Conservation (phyloP, 2,329 filamentous ascomycete genomes). For the Alternaria infectoria region DNA sequence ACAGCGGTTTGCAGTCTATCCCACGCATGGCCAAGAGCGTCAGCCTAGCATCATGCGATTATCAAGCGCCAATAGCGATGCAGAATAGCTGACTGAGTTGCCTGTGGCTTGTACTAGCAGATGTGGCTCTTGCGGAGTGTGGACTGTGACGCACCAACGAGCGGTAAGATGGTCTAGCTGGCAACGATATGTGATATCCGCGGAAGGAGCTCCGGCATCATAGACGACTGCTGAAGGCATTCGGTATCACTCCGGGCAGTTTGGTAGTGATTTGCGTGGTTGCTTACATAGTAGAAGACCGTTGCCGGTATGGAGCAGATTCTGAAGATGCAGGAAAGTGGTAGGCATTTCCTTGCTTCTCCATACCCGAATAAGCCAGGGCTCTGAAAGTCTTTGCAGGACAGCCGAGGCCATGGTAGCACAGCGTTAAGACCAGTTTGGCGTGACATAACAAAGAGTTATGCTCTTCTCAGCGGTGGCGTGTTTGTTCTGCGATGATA, state of each 20-base stretch:
- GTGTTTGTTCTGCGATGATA: not conserved
- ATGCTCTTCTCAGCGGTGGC: not conserved
- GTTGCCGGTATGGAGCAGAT: not conserved
- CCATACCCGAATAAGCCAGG: not conserved
- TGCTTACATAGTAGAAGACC: not conserved
- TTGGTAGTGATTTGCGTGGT: not conserved
- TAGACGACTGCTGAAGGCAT: not conserved
- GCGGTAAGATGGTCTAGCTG: not conserved
- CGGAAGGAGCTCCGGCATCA: not conserved
- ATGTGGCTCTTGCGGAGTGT: not conserved
- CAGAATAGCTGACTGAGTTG: not conserved
- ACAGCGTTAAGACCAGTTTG: not conserved
- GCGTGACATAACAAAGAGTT: not conserved
- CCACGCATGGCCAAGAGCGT: not conserved
- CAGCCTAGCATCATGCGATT: not conserved
- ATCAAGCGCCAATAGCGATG: not conserved
- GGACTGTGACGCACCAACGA: not conserved
- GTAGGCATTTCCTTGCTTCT: not conserved
- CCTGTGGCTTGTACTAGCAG: not conserved
- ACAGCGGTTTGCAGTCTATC: not conserved
- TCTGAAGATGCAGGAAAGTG: not conserved
- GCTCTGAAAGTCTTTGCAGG: not conserved
- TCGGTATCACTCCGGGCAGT: not conserved
- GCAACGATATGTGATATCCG: not conserved
- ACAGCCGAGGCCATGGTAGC: not conserved